Percentiles rank a stretch among this genome's conserved stretches.
phyloP scores from a whole-genome alignment of 1,284 basidiomycete genomes.

The Malassezia cuniculi region DNA sequence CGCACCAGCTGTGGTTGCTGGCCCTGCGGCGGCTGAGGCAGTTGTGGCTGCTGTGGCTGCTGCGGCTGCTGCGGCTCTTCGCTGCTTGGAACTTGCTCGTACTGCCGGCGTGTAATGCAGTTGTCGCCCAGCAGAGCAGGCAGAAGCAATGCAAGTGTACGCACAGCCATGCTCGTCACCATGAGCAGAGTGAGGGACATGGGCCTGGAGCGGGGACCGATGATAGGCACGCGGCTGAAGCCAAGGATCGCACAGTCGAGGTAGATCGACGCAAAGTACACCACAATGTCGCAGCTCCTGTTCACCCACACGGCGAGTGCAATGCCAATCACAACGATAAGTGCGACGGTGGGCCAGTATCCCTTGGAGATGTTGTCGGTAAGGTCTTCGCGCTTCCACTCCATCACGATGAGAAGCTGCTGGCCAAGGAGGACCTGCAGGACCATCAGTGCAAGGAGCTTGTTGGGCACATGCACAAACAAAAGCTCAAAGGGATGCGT shows the following conservation, averaged over 20 bases:
- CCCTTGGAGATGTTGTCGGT: background rate
- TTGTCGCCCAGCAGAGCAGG: constrained; percentile 5
- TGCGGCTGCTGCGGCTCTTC: background rate
- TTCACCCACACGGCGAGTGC: constrained; percentile 8
- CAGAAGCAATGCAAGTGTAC: constrained; percentile 7
- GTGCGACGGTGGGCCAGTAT: background rate
- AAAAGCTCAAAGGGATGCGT: constrained; percentile 48
- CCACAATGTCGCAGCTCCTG: constrained; percentile 3
- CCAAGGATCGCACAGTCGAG: constrained; percentile 8
- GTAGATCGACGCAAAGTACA: constrained; percentile 12
- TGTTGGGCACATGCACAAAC: constrained; percentile 49
- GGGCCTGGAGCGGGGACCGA: constrained; percentile 12
- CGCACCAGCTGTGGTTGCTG: too few relatives aligned
- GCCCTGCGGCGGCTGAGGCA: too few relatives aligned
- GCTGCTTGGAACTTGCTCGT: background rate
- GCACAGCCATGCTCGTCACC: constrained; percentile 10
- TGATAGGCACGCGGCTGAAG: constrained; percentile 9
- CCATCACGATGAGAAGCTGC: constrained; percentile 48
- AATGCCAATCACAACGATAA: constrained; percentile 3
- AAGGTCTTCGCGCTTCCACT: constrained; percentile 38
- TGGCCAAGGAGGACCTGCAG: constrained; percentile 48
- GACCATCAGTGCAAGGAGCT: constrained; percentile 48
- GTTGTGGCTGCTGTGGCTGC: too few relatives aligned
- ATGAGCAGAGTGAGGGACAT: constrained; percentile 5
- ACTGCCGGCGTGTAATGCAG: constrained; percentile 3